Percentiles rank a stretch among this genome's conserved stretches.
These are phyloP conservation scores for Metschnikowia gelsemii DNA, from an alignment of 805 yeast genomes.

Conservation along the genomic window DNA sequence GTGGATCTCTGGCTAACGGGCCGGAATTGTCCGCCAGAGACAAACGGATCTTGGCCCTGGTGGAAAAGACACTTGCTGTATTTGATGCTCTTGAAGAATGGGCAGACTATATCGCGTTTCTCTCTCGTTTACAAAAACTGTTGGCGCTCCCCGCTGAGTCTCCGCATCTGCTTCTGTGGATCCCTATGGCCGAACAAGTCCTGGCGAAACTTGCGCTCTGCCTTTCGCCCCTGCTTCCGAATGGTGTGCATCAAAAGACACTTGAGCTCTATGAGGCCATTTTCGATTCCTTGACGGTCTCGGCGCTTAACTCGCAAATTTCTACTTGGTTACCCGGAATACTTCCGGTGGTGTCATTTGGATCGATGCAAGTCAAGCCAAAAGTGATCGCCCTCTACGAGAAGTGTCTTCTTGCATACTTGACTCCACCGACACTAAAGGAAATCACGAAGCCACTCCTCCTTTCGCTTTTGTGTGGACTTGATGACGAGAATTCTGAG, in stretches of 20 bases:
- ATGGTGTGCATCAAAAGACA: constrained; percentile 93
- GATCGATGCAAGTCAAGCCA: constrained; percentile 86
- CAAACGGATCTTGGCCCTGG: constrained; percentile 61
- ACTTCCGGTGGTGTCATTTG: constrained; percentile 84
- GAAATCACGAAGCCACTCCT: constrained; percentile 66
- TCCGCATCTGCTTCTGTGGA: constrained; percentile 39
- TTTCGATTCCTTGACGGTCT: constrained; percentile 60
- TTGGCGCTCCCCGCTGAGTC: constrained; percentile 38
- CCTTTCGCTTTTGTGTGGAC: constrained; percentile 75
- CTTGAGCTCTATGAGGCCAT: constrained; percentile 71
- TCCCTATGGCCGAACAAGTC: constrained; percentile 68
- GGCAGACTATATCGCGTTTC: constrained; percentile 95
- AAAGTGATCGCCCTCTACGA: constrained; percentile 63
- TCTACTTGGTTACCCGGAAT: constrained; percentile 88
- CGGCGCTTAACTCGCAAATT: constrained; percentile 54
- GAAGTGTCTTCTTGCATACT: constrained; percentile 47
- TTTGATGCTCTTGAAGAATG: constrained; percentile 90
- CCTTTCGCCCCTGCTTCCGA: constrained; percentile 76
- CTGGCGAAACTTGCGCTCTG: constrained; percentile 76
- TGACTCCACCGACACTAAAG: constrained; percentile 39
- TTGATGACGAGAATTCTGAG: constrained; percentile 91
- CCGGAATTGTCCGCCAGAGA: constrained; percentile 48
- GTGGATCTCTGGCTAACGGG: not conserved
- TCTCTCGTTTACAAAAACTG: constrained; percentile 76
- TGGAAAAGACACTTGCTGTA: constrained; percentile 68